phyloP scores from a whole-genome alignment of 345 rosid genomes.

The Nasturtium officinale region DNA sequence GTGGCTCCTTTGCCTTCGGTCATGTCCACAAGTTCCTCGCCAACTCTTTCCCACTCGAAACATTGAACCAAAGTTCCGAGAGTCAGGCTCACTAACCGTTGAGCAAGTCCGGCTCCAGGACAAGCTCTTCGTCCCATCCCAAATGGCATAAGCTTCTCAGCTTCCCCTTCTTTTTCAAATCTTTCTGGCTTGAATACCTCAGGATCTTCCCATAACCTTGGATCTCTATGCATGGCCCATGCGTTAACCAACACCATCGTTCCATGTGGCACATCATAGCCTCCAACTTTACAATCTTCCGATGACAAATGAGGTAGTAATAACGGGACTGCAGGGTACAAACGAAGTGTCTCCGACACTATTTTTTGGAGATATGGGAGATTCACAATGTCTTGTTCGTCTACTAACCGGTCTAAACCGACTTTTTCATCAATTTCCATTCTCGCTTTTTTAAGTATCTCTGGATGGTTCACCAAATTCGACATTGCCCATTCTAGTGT shows the following conservation, averaged over 20 bases:
- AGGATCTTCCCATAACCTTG: slow-evolving; percentile 50
- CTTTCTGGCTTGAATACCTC: slow-evolving; percentile 55
- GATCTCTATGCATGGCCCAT: slow-evolving; percentile 63
- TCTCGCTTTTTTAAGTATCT: slow-evolving; percentile 47
- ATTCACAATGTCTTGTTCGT: slow-evolving; percentile 44
- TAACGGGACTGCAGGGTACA: slow-evolving; percentile 48
- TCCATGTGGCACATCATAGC: slow-evolving; percentile 50
- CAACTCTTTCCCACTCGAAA: slow-evolving; percentile 55
- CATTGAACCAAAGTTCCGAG: slow-evolving; percentile 55
- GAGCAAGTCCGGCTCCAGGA: slow-evolving; percentile 52
- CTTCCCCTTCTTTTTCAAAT: slow-evolving; percentile 40
- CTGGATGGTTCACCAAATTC: slow-evolving; percentile 48
- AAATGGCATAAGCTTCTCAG: slow-evolving; percentile 46
- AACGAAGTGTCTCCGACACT: slow-evolving; percentile 50
- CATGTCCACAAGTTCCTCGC: slow-evolving; percentile 47
- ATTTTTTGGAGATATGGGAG: slow-evolving; percentile 50
- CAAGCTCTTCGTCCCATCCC: slow-evolving; percentile 61
- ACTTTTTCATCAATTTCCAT: slow-evolving; percentile 39
- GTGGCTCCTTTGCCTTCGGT: slow-evolving; percentile 43
- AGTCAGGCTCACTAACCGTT: slow-evolving; percentile 42
- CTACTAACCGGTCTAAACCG: slow-evolving; percentile 39
- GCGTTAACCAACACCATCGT: slow-evolving; percentile 48
- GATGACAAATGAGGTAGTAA: slow-evolving; percentile 48
- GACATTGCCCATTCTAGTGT: slow-evolving; percentile 61
- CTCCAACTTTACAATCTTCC: slow-evolving; percentile 48